Evolutionary conservation across 1,284 basidiomycete species (phyloP).

Genomic region (Trichosporon sp.): DNA sequence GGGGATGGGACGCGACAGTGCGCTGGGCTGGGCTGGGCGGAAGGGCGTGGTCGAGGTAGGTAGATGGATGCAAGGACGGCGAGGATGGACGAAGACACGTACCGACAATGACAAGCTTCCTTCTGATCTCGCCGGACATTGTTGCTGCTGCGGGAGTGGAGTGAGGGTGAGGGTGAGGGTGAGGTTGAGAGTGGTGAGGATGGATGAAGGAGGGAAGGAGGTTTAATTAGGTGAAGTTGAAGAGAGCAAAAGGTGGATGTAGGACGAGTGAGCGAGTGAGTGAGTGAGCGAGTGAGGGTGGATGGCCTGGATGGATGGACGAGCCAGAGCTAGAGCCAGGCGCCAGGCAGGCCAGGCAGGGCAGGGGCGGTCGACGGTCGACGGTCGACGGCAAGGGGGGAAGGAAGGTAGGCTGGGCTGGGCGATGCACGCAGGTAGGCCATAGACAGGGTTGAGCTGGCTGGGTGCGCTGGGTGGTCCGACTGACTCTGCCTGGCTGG

Average conservation of each 20-base stretch:
- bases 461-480: too few relatives aligned
- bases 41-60: background rate
- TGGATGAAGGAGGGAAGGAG: background rate
- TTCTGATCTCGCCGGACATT: constrained; percentile 49
- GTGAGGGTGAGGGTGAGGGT: background rate
- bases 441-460: background rate
- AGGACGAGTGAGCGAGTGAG: too few relatives aligned
- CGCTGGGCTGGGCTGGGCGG: background rate
- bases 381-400: background rate
- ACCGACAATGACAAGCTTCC: constrained; percentile 51
- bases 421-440: background rate
- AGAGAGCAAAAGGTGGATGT: background rate
- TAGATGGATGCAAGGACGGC: too few relatives aligned
- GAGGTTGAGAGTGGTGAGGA: background rate
- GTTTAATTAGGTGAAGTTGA: background rate
- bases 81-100: constrained; percentile 16
- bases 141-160: constrained; percentile 5
- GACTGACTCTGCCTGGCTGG: background rate
- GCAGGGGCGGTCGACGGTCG: background rate
- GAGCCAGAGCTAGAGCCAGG: background rate
- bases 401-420: background rate
- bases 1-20: background rate
- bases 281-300: too few relatives aligned
- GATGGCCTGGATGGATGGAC: background rate
- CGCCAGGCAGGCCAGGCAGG: too few relatives aligned